Evolutionary conservation across 345 rosid genomes (phyloP).

Genomic region (Erucastrum elatum): DNA sequence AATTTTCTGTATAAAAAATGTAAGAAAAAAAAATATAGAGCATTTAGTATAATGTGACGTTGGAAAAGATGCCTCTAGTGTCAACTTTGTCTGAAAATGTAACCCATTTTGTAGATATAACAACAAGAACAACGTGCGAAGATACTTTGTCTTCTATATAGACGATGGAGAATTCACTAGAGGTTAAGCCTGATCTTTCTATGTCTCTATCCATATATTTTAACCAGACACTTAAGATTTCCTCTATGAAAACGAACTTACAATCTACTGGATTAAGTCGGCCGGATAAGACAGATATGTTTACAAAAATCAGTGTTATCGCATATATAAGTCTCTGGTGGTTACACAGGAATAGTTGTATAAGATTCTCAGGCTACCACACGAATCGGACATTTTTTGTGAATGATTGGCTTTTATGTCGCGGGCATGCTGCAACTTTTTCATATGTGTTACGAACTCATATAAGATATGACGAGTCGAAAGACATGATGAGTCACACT

Average conservation of each 20-base stretch:
- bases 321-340: slow-evolving; percentile 12
- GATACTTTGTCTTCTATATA: slow-evolving; percentile 37
- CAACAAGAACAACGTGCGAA: slow-evolving; percentile 38
- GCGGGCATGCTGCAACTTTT: slow-evolving; percentile 24
- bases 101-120: slow-evolving; percentile 9
- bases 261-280: slow-evolving; percentile 14
- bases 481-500: slow-evolving; percentile 10
- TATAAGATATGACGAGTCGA: neutral
- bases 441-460: slow-evolving; percentile 17
- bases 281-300: slow-evolving; percentile 26
- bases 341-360: slow-evolving; percentile 12
- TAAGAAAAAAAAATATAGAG: neutral
- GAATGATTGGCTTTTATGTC: slow-evolving; percentile 20
- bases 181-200: slow-evolving; percentile 24
- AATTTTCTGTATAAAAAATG: neutral
- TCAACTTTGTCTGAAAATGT: slow-evolving; percentile 32
- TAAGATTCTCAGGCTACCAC: slow-evolving; percentile 33
- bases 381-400: slow-evolving; percentile 13
- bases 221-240: slow-evolving; percentile 21
- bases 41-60: slow-evolving; percentile 23
- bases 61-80: slow-evolving; percentile 27
- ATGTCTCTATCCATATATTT: slow-evolving; percentile 33
- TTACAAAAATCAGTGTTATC: slow-evolving; percentile 1
- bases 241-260: slow-evolving; percentile 22
- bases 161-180: slow-evolving; percentile 38